Evolutionary conservation across 305 asterid genomes (phyloP), one percentile per base, ranked within the genome.

Genomic region (Andrographis paniculata): DNA sequence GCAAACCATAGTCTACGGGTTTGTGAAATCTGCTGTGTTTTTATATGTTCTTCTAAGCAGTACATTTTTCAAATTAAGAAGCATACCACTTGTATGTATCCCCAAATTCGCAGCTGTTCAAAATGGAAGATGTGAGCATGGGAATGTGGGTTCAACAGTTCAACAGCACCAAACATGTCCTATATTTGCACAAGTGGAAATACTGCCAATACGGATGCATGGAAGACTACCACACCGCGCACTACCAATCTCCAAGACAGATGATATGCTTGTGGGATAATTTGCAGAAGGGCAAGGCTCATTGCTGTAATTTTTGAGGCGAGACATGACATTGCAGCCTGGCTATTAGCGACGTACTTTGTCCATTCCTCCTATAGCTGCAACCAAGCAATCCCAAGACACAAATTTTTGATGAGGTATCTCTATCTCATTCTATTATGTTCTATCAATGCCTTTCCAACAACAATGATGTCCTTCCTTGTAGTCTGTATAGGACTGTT

Each of bases 111-210:
- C 91, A 91, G 99, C 66, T 87, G 30, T 92, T 92, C 65, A 92
- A 84, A 68, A 92, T 92, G 99, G 99, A 92, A 74, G 99, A 92
- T 24, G 99, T 92, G 63, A 92, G 99, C 78, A 92, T 92, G 96
- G 99, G 99, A 61, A 84, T 87, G 96, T 87, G 96, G 99, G 95
- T 92, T 3, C 94, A 81, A 72, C 82, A 74, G 61, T 81, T 77
- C 80, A 87, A 84, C 77, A 67, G 73, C 67, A 65, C 91, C 5
- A 60, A 53, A 38, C 60, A 50, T 16, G 95, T 87, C 3, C 82
- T 67, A 39, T 92, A 92, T 65, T 49, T 73, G 8, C 99, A 92
- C 64, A 83, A 52, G 65, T 77, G 89, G 99, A 92, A 81, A 53
- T 92, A 79, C 27, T 92, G 99, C 47, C 96, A 92, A 59, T 81